These are phyloP conservation scores for Penicillium sp. DNA, from an alignment of 2,329 filamentous ascomycete genomes.

Conservation along the genomic window DNA sequence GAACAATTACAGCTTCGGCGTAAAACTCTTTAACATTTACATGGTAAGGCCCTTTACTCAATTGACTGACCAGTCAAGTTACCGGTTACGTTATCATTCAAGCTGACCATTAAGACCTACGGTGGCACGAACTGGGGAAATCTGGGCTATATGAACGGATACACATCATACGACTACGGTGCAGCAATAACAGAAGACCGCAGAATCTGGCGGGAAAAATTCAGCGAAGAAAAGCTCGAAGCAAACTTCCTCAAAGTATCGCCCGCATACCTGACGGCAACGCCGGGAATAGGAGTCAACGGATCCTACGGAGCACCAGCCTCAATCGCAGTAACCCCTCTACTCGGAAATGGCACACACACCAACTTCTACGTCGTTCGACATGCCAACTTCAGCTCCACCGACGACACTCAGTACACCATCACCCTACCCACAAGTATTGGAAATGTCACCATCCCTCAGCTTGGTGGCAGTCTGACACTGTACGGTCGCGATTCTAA, in stretches of 20 bases:
- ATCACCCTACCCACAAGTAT: constrained; percentile 20
- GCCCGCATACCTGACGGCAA: constrained; percentile 64
- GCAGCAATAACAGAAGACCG: constrained; percentile 67
- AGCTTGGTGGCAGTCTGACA: constrained; percentile 22
- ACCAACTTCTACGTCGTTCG: constrained; percentile 15
- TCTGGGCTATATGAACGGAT: constrained; percentile 65
- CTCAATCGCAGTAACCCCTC: constrained; percentile 12
- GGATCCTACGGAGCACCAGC: constrained; percentile 8
- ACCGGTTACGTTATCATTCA: constrained; percentile 41
- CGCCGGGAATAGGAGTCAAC: constrained; percentile 39
- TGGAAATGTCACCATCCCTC: constrained; percentile 28
- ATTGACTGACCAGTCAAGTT: too few species aligned
- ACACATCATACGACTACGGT: constrained; percentile 61
- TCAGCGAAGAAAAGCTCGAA: constrained; percentile 71
- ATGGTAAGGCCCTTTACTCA: constrained; percentile 53
- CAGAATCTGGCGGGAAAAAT: constrained; percentile 69
- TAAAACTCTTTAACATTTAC: constrained; percentile 69
- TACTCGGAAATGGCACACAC: constrained; percentile 6
- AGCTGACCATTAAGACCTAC: constrained; percentile 59
- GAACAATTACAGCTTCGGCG: constrained; percentile 65
- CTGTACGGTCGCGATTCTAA: constrained; percentile 32
- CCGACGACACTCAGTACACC: constrained; percentile 8
- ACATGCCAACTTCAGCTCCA: constrained; percentile 18
- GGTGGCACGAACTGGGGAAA: constrained; percentile 84
- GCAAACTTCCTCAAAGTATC: constrained; percentile 74